phyloP scores from a whole-genome alignment of 2,329 filamentous ascomycete species.

The Ceratocystis huliohia region DNA sequence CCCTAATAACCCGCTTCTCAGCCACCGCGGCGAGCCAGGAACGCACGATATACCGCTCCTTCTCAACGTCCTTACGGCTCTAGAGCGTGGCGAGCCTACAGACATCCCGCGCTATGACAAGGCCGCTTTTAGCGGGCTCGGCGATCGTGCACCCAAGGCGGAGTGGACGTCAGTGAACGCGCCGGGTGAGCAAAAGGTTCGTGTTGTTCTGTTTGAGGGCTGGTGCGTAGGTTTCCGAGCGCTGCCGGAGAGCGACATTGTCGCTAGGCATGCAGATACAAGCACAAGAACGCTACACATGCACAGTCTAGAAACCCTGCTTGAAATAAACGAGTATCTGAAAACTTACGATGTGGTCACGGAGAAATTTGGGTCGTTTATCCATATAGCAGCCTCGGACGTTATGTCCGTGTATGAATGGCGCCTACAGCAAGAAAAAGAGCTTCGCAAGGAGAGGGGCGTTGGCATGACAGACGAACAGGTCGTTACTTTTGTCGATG shows the following conservation, averaged over 20 bases:
- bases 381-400: constrained; percentile 57
- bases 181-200: constrained; percentile 36
- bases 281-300: constrained; percentile 37
- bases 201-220: constrained; percentile 71
- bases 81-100: constrained; percentile 49
- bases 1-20: constrained; percentile 60
- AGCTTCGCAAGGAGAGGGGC: constrained; percentile 52
- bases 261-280: constrained; percentile 37
- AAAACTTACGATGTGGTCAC: constrained; percentile 38
- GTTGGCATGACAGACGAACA: constrained; percentile 72
- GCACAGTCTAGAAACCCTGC: constrained; percentile 39
- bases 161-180: constrained; percentile 49
- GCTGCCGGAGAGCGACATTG: constrained; percentile 39
- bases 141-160: constrained; percentile 54
- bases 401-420: constrained; percentile 68
- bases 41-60: constrained; percentile 61
- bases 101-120: constrained; percentile 72
- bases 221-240: constrained; percentile 81
- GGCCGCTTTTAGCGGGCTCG: constrained; percentile 59
- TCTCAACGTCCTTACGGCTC: constrained; percentile 28
- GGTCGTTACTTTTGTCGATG: constrained; percentile 59
- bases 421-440: constrained; percentile 68
- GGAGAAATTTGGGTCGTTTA: constrained; percentile 40
- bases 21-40: constrained; percentile 71
- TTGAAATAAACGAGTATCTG: constrained; percentile 39